Conservation (phyloP, 2,329 filamentous ascomycete species). For the Aspergillus udagawae region DNA sequence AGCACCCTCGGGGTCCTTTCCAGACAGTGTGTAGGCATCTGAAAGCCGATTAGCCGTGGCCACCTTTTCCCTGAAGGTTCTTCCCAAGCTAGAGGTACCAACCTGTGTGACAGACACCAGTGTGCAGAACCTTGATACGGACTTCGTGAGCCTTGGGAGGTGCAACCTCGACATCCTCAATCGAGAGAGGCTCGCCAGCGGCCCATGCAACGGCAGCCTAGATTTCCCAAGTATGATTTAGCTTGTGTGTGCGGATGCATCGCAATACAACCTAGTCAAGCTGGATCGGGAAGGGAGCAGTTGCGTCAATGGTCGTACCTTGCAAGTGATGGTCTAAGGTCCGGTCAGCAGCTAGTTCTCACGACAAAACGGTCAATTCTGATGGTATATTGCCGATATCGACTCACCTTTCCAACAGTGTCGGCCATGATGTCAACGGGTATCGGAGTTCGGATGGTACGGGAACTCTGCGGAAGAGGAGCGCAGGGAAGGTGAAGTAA, state of each 20-base stretch:
- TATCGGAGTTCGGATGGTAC: slow-evolving; percentile 1
- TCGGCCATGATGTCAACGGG: slow-evolving; percentile 43
- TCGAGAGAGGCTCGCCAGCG: slow-evolving; percentile 79
- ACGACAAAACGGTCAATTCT: not conserved
- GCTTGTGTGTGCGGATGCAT: not conserved
- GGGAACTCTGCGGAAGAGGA: slow-evolving; percentile 15
- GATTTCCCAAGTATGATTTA: slow-evolving; percentile 3
- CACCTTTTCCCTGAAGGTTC: not conserved
- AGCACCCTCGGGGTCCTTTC: slow-evolving; percentile 94
- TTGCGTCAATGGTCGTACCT: slow-evolving; percentile 44
- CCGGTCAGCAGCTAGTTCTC: slow-evolving; percentile 9
- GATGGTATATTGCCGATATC: not conserved
- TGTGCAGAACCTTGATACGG: slow-evolving; percentile 95
- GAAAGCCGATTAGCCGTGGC: not conserved
- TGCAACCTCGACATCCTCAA: slow-evolving; percentile 90
- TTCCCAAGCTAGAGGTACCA: slow-evolving; percentile 24
- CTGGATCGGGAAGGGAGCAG: not conserved
- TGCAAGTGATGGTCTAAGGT: slow-evolving; percentile 82
- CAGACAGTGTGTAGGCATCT: slow-evolving; percentile 93
- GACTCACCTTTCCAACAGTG: slow-evolving; percentile 55
- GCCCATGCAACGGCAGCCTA: slow-evolving; percentile 95
- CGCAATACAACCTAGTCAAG: not conserved
- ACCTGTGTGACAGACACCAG: slow-evolving; percentile 98
- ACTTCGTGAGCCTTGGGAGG: slow-evolving; percentile 91
- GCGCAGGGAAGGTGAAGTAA: slow-evolving; percentile 12